Evolutionary conservation across 2,329 filamentous ascomycete species (phyloP).

Genomic region (Lasiodiplodia sp.): DNA sequence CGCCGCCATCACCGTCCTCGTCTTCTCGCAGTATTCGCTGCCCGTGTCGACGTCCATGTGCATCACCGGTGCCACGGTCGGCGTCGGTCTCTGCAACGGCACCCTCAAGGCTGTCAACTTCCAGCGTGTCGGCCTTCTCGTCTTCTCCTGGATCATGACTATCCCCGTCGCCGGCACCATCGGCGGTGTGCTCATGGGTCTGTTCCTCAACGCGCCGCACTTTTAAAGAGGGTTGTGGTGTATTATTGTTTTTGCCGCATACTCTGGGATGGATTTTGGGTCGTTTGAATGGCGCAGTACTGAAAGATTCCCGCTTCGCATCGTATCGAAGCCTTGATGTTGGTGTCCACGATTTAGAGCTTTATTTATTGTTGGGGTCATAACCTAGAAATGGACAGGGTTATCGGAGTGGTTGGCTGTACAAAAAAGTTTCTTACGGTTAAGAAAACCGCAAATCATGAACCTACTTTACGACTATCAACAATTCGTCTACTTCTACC

Average conservation of each 20-base stretch:
- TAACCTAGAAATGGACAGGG: neutral
- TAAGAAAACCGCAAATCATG: neutral
- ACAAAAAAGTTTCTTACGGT: neutral
- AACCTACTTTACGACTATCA: neutral
- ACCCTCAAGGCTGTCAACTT: slow-evolving; percentile 76
- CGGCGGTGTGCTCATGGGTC: slow-evolving; percentile 54
- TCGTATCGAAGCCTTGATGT: neutral
- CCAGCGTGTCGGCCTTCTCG: slow-evolving; percentile 71
- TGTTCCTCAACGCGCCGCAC: slow-evolving; percentile 67
- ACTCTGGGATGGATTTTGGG: neutral
- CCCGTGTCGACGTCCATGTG: slow-evolving; percentile 75
- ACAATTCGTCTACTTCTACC: neutral
- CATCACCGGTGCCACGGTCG: slow-evolving; percentile 80
- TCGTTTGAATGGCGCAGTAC: neutral
- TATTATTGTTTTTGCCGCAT: neutral
- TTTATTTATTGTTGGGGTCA: neutral
- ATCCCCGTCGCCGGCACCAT: slow-evolving; percentile 69
- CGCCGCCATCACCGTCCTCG: slow-evolving; percentile 76
- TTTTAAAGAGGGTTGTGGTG: slow-evolving; percentile 44
- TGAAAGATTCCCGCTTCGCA: neutral
- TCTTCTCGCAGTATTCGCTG: slow-evolving; percentile 78
- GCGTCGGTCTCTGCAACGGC: slow-evolving; percentile 80
- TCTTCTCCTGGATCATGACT: slow-evolving; percentile 72
- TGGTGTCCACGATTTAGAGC: neutral
- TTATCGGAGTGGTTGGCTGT: neutral